Percentiles rank a stretch among this genome's conserved stretches.
Conservation (phyloP, 257 asterid species). For the Gentiana straminea region DNA sequence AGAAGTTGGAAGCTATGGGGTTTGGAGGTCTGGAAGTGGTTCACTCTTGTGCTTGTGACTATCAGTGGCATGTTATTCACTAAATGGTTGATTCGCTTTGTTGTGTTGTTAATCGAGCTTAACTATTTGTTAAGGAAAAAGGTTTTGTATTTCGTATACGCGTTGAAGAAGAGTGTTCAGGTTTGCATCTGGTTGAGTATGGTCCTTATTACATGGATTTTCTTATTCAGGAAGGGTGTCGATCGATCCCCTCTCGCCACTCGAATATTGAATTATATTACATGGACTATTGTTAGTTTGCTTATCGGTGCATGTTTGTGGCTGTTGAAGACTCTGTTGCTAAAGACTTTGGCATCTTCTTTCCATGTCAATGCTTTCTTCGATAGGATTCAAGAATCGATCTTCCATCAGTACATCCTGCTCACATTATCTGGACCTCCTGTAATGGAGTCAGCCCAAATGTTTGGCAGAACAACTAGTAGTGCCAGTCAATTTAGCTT, state of each 20-base stretch:
- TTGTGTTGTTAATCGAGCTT: constrained; percentile 69
- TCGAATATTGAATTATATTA: constrained; percentile 41
- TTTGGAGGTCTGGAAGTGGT: constrained; percentile 64
- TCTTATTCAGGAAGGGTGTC: constrained; percentile 35
- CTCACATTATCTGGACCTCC: constrained; percentile 61
- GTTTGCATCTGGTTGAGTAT: constrained; percentile 51
- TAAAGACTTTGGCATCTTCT: constrained; percentile 70
- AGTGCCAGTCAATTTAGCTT: constrained; percentile 40
- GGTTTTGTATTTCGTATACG: constrained; percentile 68
- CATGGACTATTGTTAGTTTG: constrained; percentile 58
- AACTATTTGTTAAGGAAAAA: constrained; percentile 59
- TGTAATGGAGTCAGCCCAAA: constrained; percentile 45
- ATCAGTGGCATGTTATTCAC: constrained; percentile 67
- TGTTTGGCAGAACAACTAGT: constrained; percentile 47
- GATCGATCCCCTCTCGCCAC: constrained; percentile 19
- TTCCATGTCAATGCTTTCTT: constrained; percentile 76
- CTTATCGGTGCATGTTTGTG: constrained; percentile 66
- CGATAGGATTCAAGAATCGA: constrained; percentile 72
- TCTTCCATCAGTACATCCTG: constrained; percentile 63
- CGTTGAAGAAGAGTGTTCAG: constrained; percentile 66
- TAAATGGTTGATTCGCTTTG: constrained; percentile 44
- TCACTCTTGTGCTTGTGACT: constrained; percentile 58
- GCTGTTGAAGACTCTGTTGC: constrained; percentile 61
- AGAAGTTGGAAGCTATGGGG: constrained; percentile 32
- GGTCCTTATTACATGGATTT: constrained; percentile 64